Conservation (phyloP, 768 basidiomycete species). For the Russula griseocarnosa region DNA sequence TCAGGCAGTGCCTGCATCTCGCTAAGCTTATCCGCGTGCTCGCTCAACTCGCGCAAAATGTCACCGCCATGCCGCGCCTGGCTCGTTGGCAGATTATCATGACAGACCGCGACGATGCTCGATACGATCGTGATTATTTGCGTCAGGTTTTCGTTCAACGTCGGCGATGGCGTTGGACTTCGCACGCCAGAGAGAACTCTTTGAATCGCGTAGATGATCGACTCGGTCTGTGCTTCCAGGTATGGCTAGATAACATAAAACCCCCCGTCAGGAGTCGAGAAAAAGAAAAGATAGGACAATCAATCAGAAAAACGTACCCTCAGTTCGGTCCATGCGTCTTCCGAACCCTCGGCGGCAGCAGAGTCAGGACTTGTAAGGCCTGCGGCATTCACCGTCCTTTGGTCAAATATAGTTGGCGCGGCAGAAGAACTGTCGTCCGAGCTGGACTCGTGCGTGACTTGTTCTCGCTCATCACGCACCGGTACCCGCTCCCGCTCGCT, state of each 20-base stretch:
- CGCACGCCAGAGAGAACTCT: slow-evolving; percentile 92
- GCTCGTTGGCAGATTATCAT: slow-evolving; percentile 78
- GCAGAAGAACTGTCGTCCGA: slow-evolving; percentile 67
- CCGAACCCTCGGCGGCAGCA: slow-evolving; percentile 56
- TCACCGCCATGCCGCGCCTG: slow-evolving; percentile 71
- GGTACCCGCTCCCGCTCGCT: slow-evolving; percentile 31
- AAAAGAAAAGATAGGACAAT: not conserved
- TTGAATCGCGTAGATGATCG: slow-evolving; percentile 93
- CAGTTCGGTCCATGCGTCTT: slow-evolving; percentile 80
- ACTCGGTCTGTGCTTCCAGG: slow-evolving; percentile 91
- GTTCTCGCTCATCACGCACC: slow-evolving; percentile 44
- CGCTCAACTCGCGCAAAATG: slow-evolving; percentile 75
- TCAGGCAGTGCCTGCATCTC: slow-evolving; percentile 81
- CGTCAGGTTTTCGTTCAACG: slow-evolving; percentile 87
- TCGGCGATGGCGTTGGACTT: slow-evolving; percentile 78
- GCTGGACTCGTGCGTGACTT: slow-evolving; percentile 60
- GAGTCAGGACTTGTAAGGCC: slow-evolving; percentile 64
- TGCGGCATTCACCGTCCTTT: slow-evolving; percentile 38
- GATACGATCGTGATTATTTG: slow-evolving; percentile 98
- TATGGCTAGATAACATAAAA: slow-evolving; percentile 61
- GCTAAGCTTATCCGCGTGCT: slow-evolving; percentile 85
- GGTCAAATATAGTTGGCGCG: slow-evolving; percentile 64
- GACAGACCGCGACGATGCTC: slow-evolving; percentile 94
- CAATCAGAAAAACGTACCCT: slow-evolving; percentile 47
- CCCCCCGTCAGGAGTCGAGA: not conserved